These are phyloP conservation scores for Pyrenochaeta sp. DNA, from an alignment of 2,329 filamentous ascomycete species.

Conservation along the genomic window DNA sequence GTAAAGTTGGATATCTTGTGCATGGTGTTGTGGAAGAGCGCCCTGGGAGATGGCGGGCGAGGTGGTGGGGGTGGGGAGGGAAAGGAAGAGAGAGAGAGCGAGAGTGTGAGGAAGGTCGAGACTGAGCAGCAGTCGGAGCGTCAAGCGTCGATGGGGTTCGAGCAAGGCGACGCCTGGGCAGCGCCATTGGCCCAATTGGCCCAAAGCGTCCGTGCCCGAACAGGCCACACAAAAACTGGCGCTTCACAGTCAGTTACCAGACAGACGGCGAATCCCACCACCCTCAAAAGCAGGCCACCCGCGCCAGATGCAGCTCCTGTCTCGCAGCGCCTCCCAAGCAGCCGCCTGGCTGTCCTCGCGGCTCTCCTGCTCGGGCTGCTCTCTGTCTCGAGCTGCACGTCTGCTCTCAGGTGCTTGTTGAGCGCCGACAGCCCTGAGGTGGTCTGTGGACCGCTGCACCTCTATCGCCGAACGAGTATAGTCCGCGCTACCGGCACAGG, in stretches of 20 bases:
- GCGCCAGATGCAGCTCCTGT: constrained; percentile 3
- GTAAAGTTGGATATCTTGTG: constrained; percentile 75
- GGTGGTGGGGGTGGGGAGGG: constrained; percentile 23
- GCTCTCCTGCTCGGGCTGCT: constrained; percentile 2
- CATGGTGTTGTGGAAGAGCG: constrained; percentile 56
- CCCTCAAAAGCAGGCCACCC: neutral
- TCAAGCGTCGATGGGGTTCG: constrained; percentile 12
- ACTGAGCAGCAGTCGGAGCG: constrained; percentile 19
- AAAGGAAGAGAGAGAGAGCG: constrained; percentile 9
- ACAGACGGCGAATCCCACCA: neutral
- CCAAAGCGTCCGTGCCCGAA: constrained; percentile 2
- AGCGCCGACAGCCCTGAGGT: constrained; percentile 13
- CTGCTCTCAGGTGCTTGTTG: constrained; percentile 16
- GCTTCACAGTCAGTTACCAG: neutral
- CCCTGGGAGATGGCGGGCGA: constrained; percentile 40
- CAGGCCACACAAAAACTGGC: constrained; percentile 7
- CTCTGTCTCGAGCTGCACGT: neutral
- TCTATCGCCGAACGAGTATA: constrained; percentile 18
- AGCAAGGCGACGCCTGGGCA: constrained; percentile 8
- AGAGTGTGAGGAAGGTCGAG: constrained; percentile 28
- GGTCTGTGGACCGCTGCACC: constrained; percentile 13
- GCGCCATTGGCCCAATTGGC: constrained; percentile 11
- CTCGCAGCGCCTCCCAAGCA: constrained; percentile 5
- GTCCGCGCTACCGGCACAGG: constrained; percentile 3
- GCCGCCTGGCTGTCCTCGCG: neutral